Evolutionary conservation across 176 grass and related monocot species (phyloP), one percentile per base, ranked within the genome.

Genomic region (Typha latifolia): DNA sequence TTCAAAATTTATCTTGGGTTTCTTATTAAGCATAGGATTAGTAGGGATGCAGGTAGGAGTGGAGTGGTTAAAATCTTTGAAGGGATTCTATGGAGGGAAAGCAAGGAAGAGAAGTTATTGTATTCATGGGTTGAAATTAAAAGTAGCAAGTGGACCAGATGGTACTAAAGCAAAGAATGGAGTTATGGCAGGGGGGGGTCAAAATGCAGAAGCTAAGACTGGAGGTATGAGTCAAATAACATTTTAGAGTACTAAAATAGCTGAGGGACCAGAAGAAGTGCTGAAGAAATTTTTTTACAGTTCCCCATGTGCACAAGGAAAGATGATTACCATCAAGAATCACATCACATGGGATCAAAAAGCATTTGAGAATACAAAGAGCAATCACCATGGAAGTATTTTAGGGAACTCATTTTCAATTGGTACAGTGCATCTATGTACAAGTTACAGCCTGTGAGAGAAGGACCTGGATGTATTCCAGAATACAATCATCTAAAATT

Each of bases 371-470:
- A 21, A 59, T 21, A 22, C 2, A 59, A 11, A 59, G 37, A 59
- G 3, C 53, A 59, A 21, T 19, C n/a, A 10, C n/a, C 20, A 21
- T 59, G 20, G 16, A 59, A 59, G 53, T 59, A 59, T 16, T 21
- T 59, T 21, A 10, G 53, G 53, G 47, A 66, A 56, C 79, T 72
- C 49, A 32, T 72, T 76, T 87, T 83, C 76, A 76, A 80, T 87
- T 87, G 68, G 72, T 75, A 79, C 80, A 76, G 48, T 57, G 68
- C 71, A 83, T 62, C 76, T 83, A 80, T 82, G 50, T 87, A 87
- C 84, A 87, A 67, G 82, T 78, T 87, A 83, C 72, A 83, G 63
- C 63, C 79, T 87, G 67, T 75, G 64, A 71, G 68, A 72, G 20
- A 59, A 16, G 20, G 20, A 18, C 8, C 18, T 19, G 16, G 53